Evolutionary conservation across 106 monocot species (phyloP).

Genomic region (Acorus calamus): DNA sequence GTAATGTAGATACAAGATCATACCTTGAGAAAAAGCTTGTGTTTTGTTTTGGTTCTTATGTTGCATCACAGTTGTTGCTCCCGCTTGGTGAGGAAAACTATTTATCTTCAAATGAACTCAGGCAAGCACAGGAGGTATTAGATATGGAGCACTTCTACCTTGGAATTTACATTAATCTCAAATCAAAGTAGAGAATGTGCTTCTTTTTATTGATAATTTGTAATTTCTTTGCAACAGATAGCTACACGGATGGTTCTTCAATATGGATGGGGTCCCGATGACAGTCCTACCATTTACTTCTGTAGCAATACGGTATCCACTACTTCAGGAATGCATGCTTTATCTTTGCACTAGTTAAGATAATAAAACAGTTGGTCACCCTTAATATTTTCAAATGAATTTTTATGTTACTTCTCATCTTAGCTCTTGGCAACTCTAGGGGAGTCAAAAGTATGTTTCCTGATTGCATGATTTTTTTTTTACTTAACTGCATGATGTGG

Average conservation of each 20-base stretch:
- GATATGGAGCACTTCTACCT: too few species aligned
- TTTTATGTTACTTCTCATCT: too few species aligned
- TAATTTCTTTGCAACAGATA: slow-evolving; percentile 37
- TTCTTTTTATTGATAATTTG: background rate
- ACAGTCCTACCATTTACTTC: slow-evolving; percentile 75
- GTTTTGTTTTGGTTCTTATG: slow-evolving; percentile 78
- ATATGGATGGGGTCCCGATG: slow-evolving; percentile 95
- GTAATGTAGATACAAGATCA: slow-evolving; percentile 75
- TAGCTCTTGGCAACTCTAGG: too few species aligned
- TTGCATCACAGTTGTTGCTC: slow-evolving; percentile 65
- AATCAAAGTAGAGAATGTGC: background rate
- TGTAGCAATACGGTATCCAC: slow-evolving; percentile 52
- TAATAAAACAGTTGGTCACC: too few species aligned
- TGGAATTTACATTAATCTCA: too few species aligned
- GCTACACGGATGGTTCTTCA: slow-evolving; percentile 88
- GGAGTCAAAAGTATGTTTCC: background rate
- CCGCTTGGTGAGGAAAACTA: slow-evolving; percentile 86
- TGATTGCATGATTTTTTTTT: background rate
- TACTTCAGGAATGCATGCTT: background rate
- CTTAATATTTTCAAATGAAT: too few species aligned
- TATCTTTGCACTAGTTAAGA: background rate
- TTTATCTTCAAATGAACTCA: slow-evolving; percentile 64
- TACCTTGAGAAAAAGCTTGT: slow-evolving; percentile 86
- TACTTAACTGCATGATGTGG: too few species aligned
- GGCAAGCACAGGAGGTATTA: slow-evolving; percentile 76